A percentile compares a stretch with the other conserved stretches of the same genome.
Evolutionary conservation across 169 alveolate genomes (phyloP).

Genomic region (Neospora caninum): DNA sequence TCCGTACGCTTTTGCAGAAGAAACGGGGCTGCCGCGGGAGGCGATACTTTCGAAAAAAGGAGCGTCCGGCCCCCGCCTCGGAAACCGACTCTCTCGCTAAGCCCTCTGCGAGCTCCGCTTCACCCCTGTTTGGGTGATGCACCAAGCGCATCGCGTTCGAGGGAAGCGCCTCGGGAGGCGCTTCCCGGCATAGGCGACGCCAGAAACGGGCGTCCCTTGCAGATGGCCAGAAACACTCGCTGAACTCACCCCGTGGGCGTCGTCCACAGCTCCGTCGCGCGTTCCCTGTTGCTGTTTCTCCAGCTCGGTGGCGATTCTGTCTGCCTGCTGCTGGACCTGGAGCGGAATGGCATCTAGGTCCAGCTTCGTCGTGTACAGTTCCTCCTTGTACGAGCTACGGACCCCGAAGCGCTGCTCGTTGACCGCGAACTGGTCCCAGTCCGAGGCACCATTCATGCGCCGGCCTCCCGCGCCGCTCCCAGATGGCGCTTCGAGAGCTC

Average conservation of each 20-base stretch:
- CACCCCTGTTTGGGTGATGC: too few species aligned
- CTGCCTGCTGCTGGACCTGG: slow-evolving; percentile 42
- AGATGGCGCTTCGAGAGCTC: not conserved
- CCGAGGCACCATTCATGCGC: not conserved
- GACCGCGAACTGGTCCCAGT: slow-evolving; percentile 62
- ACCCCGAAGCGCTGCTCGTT: slow-evolving; percentile 53
- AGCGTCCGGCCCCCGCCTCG: too few species aligned
- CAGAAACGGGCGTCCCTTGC: not conserved
- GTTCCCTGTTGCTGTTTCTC: slow-evolving; percentile 42
- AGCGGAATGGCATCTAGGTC: slow-evolving; percentile 37
- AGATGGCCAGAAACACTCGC: too few species aligned
- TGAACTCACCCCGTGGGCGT: not conserved
- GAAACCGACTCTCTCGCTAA: too few species aligned
- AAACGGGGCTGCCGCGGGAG: too few species aligned
- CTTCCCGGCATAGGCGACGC: too few species aligned
- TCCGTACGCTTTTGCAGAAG: too few species aligned
- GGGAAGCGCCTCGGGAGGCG: too few species aligned
- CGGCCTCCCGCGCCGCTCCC: slow-evolving; percentile 18
- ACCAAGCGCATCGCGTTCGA: too few species aligned
- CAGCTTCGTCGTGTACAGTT: slow-evolving; percentile 62
- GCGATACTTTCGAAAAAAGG: too few species aligned
- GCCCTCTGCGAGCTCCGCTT: too few species aligned
- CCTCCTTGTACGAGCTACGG: slow-evolving; percentile 52
- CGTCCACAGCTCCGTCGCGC: slow-evolving; percentile 31
- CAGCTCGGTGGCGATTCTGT: slow-evolving; percentile 50